A percentile compares a stretch with the other conserved stretches of the same genome.
Evolutionary conservation across 1,284 basidiomycete genomes (phyloP).

Genomic region (Volvariella surrecta): DNA sequence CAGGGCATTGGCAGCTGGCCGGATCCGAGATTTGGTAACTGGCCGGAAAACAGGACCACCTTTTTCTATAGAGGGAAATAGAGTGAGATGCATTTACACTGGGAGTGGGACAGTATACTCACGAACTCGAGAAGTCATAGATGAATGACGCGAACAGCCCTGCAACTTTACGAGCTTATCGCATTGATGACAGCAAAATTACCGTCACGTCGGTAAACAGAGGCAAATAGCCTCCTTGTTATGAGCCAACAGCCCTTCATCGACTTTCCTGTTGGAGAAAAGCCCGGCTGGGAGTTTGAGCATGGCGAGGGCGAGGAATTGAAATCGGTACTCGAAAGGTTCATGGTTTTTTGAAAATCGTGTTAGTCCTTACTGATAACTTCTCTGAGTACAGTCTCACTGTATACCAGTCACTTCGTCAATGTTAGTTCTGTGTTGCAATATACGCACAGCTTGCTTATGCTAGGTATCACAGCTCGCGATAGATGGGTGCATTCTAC

Average conservation of each 20-base stretch:
- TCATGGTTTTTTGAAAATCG: neutral
- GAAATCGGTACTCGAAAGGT: slow-evolving; percentile 51
- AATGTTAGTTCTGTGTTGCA: slow-evolving; percentile 39
- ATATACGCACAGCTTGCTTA: slow-evolving; percentile 2
- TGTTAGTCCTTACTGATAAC: slow-evolving; percentile 9
- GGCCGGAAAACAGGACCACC: slow-evolving; percentile 63
- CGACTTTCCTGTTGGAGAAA: slow-evolving; percentile 43
- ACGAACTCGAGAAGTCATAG: slow-evolving; percentile 74
- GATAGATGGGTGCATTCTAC: slow-evolving; percentile 57
- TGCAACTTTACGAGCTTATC: too few species aligned
- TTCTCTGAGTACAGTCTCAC: slow-evolving; percentile 32
- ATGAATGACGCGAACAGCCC: slow-evolving; percentile 1
- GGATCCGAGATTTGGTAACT: slow-evolving; percentile 44
- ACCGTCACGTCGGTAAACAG: slow-evolving; percentile 4
- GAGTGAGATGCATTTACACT: neutral
- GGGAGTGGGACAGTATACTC: slow-evolving; percentile 29
- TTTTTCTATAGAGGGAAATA: slow-evolving; percentile 43
- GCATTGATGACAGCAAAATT: slow-evolving; percentile 5
- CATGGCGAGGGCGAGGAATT: slow-evolving; percentile 28
- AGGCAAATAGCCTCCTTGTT: slow-evolving; percentile 5
- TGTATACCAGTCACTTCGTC: slow-evolving; percentile 53
- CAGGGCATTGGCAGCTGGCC: slow-evolving; percentile 20
- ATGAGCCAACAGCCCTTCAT: slow-evolving; percentile 12
- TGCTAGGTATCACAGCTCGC: slow-evolving; percentile 37
- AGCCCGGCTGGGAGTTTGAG: slow-evolving; percentile 50